A percentile compares a stretch with the other conserved stretches of the same genome.
These are phyloP conservation scores for Strigomonas oncopelti DNA, from an alignment of 208 protist genomes.

Conservation along the genomic window DNA sequence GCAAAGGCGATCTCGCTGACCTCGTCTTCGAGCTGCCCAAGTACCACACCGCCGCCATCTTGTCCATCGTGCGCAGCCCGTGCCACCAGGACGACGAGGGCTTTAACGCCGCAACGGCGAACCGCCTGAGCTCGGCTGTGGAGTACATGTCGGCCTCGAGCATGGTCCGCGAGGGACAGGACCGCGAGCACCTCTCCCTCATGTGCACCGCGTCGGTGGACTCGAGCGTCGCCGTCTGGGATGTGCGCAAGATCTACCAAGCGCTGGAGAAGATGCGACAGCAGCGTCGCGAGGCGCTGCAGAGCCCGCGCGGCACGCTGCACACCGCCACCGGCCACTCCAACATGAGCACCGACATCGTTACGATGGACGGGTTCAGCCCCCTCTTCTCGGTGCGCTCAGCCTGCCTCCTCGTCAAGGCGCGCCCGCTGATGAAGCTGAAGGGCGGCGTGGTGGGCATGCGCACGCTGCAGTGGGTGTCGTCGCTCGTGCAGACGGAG, in stretches of 20 bases:
- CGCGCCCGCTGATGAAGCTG: conserved; percentile 74
- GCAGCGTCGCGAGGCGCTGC: background rate
- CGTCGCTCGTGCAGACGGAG: conserved; percentile 63
- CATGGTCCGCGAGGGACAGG: conserved; percentile 11
- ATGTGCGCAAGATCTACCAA: conserved; percentile 74
- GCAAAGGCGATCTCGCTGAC: conserved; percentile 50
- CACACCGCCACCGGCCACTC: background rate
- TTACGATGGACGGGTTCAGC: conserved; percentile 47
- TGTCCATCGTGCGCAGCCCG: conserved; percentile 71
- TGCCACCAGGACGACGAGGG: conserved; percentile 52
- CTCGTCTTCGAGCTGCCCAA: conserved; percentile 85
- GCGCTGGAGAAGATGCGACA: conserved; percentile 51
- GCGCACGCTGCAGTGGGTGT: conserved; percentile 70
- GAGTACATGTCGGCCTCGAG: conserved; percentile 28
- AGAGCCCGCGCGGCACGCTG: background rate
- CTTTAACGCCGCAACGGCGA: conserved; percentile 29
- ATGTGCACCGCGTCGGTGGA: conserved; percentile 83
- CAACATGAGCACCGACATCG: conserved; percentile 31
- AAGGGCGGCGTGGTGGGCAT: conserved; percentile 77
- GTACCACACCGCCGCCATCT: conserved; percentile 62
- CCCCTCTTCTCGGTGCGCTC: conserved; percentile 50
- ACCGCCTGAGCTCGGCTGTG: conserved; percentile 63
- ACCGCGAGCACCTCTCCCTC: conserved; percentile 71
- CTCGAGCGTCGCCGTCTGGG: conserved; percentile 81
- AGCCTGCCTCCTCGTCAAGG: conserved; percentile 70